Percentiles rank a stretch among this genome's conserved stretches.
phyloP scores from a whole-genome alignment of 305 asterid species.

The Ilex paraguariensis region DNA sequence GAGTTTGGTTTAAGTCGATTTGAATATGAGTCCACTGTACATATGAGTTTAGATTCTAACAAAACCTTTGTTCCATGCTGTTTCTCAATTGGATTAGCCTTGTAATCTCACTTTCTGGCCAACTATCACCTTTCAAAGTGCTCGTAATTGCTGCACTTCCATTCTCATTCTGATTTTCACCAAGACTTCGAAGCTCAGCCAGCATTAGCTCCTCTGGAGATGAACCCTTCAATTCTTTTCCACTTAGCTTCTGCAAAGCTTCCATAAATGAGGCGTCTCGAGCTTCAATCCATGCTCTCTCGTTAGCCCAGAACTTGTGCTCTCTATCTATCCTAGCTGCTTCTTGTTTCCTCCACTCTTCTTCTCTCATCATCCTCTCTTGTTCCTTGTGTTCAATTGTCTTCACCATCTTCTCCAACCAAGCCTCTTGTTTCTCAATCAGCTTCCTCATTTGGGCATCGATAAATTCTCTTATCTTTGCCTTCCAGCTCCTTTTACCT shows the following conservation, averaged over 20 bases:
- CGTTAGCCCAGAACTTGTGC: constrained; percentile 17
- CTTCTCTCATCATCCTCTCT: constrained; percentile 43
- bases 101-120: constrained; percentile 31
- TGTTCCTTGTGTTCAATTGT: constrained; percentile 42
- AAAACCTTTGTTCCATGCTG: constrained; percentile 30
- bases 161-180: constrained; percentile 8
- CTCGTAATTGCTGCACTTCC: constrained; percentile 1
- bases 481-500: constrained; percentile 31
- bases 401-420: constrained; percentile 38
- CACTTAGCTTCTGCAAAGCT: constrained; percentile 5
- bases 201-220: neutral
- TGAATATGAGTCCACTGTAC: too few species aligned
- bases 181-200: constrained; percentile 1
- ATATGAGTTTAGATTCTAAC: too few species aligned
- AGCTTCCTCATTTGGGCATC: constrained; percentile 40
- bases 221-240: constrained; percentile 9
- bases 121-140: neutral
- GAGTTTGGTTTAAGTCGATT: too few species aligned
- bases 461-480: constrained; percentile 40
- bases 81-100: constrained; percentile 38
- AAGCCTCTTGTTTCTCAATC: constrained; percentile 45
- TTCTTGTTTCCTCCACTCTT: constrained; percentile 51
- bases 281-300: constrained; percentile 20
- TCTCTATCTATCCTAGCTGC: constrained; percentile 15
- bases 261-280: constrained; percentile 17